Conservation (phyloP, 106 monocot genomes). For the Chionographis japonica region DNA sequence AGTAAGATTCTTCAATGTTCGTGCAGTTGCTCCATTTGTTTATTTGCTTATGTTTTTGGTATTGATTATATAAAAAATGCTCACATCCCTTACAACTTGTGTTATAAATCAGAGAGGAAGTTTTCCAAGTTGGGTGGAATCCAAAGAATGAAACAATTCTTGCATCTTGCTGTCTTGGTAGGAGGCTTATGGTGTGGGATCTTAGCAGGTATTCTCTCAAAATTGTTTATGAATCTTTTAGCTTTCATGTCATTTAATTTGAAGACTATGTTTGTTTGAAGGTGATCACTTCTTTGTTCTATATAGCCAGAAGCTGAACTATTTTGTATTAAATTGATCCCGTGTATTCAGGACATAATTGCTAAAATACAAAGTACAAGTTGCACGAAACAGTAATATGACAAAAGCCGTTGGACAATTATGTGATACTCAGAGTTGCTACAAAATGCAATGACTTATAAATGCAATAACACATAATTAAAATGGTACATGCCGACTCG, state of each 20-base stretch:
- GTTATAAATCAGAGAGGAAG: conserved; percentile 70
- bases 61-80: not conserved
- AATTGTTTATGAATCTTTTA: not conserved
- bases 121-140: conserved; percentile 98
- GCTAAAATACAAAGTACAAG: too few relatives aligned
- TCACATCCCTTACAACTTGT: not conserved
- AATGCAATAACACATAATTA: too few relatives aligned
- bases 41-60: not conserved
- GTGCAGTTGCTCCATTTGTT: not conserved
- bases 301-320: too few relatives aligned
- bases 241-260: not conserved
- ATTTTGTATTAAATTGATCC: too few relatives aligned
- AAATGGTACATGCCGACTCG: too few relatives aligned
- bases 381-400: too few relatives aligned
- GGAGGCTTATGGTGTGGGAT: conserved; percentile 99
- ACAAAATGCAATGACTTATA: too few relatives aligned
- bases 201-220: conserved; percentile 76
- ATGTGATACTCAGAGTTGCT: too few relatives aligned
- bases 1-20: conserved; percentile 36
- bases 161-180: conserved; percentile 93
- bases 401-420: too few relatives aligned
- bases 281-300: too few relatives aligned
- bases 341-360: too few relatives aligned
- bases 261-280: not conserved
- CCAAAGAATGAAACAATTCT: conserved; percentile 97